phyloP scores from a whole-genome alignment of 305 asterid species.

The Fraxinus paxiana region DNA sequence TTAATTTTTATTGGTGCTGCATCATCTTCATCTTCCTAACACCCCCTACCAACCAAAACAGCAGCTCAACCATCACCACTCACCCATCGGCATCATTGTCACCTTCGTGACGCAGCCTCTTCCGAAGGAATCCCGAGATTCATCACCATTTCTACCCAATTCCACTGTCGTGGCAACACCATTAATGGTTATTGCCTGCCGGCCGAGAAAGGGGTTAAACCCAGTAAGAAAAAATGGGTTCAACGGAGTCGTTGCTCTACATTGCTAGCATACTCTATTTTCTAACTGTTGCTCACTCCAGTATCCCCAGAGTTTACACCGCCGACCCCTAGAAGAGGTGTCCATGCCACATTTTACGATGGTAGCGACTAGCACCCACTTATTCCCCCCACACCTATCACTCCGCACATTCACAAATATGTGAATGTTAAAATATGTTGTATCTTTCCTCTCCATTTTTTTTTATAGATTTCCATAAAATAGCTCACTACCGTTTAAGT shows the following conservation, averaged over 20 bases:
- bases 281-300: constrained; percentile 33
- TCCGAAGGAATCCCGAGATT: too few species aligned
- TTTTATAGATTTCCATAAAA: too few species aligned
- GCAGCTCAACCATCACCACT: too few species aligned
- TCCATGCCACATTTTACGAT: constrained; percentile 91
- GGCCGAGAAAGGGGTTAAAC: too few species aligned
- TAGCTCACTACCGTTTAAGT: not conserved
- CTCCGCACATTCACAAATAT: not conserved
- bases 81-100: too few species aligned
- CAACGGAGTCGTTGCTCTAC: constrained; percentile 35
- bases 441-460: not conserved
- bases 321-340: constrained; percentile 54
- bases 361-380: constrained; percentile 68
- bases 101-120: too few species aligned
- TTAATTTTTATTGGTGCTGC: too few species aligned
- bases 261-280: constrained; percentile 39
- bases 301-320: constrained; percentile 56
- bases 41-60: too few species aligned
- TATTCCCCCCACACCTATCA: not conserved
- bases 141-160: too few species aligned
- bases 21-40: too few species aligned
- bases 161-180: too few species aligned
- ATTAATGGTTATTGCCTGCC: too few species aligned
- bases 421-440: not conserved
- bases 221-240: not conserved